Conservation (phyloP, 208 protist species). For the Trypanosoma brucei region DNA sequence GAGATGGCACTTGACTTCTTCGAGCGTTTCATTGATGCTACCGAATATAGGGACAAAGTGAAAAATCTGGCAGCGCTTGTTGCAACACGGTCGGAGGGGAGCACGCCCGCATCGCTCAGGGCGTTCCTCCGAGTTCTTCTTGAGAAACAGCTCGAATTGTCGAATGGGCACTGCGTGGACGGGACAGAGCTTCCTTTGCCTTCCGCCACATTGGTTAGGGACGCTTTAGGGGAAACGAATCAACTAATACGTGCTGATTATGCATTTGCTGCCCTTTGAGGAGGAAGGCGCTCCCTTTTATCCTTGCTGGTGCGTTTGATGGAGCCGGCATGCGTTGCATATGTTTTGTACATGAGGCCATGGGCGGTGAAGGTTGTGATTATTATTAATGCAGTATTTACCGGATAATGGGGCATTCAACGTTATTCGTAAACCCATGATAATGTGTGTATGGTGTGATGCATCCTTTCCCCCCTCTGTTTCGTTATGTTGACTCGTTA, state of each 20-base stretch:
- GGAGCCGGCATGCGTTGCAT: background rate
- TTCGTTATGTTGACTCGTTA: no score
- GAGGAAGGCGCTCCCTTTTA: no score
- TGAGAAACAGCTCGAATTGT: slow-evolving; percentile 21
- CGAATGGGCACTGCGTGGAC: background rate
- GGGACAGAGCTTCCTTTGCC: slow-evolving; percentile 12
- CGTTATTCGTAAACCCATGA: no score
- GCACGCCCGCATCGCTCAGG: slow-evolving; percentile 42
- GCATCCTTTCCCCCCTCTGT: no score
- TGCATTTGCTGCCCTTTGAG: slow-evolving; percentile 11
- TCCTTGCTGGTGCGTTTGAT: background rate
- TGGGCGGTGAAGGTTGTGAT: no score
- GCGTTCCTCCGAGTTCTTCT: slow-evolving; percentile 60
- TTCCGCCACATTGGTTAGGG: slow-evolving; percentile 15
- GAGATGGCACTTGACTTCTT: slow-evolving; percentile 65
- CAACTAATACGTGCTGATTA: slow-evolving; percentile 18
- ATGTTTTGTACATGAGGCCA: no score
- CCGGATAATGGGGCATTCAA: no score
- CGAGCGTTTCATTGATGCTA: slow-evolving; percentile 28
- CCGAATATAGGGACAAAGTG: background rate
- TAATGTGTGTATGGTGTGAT: no score
- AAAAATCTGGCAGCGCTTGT: slow-evolving; percentile 21
- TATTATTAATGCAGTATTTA: no score
- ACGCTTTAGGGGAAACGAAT: slow-evolving; percentile 6
- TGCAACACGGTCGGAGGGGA: slow-evolving; percentile 35